Evolutionary conservation across 768 basidiomycete species (phyloP).

Genomic region (Auricularia heimuer): DNA sequence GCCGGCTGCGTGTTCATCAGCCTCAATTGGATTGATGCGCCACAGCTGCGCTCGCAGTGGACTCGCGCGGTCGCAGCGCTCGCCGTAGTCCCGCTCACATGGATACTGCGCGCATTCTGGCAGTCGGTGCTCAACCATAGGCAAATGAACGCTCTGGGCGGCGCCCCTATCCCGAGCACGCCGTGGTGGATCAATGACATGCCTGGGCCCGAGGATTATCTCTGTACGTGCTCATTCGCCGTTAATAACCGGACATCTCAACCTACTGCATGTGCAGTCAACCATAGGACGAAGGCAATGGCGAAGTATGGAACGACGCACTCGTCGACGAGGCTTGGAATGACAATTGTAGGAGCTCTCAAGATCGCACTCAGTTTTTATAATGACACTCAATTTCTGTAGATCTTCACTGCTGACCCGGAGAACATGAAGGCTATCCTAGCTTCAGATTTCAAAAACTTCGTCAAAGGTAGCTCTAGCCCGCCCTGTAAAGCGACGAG

Average conservation of each 20-base stretch:
- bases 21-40: too few species aligned
- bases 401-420: background rate
- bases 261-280: background rate
- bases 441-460: slow-evolving; percentile 34
- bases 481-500: background rate
- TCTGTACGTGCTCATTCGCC: background rate
- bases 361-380: background rate
- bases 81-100: background rate
- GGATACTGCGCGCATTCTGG: background rate
- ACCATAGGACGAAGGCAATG: background rate
- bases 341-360: background rate
- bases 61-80: background rate
- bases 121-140: background rate
- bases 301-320: background rate
- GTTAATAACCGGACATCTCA: background rate
- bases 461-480: slow-evolving; percentile 29
- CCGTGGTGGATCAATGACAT: background rate
- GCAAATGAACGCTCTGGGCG: background rate
- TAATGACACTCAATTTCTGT: background rate
- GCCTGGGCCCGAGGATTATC: background rate
- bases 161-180: background rate
- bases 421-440: slow-evolving; percentile 25
- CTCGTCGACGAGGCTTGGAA: background rate
- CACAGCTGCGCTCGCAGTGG: too few species aligned
- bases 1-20: too few species aligned